Evolutionary conservation across 2,329 filamentous ascomycete genomes (phyloP), one percentile per base, ranked within the genome.

Genomic region (Colletotrichum brevisporum): DNA sequence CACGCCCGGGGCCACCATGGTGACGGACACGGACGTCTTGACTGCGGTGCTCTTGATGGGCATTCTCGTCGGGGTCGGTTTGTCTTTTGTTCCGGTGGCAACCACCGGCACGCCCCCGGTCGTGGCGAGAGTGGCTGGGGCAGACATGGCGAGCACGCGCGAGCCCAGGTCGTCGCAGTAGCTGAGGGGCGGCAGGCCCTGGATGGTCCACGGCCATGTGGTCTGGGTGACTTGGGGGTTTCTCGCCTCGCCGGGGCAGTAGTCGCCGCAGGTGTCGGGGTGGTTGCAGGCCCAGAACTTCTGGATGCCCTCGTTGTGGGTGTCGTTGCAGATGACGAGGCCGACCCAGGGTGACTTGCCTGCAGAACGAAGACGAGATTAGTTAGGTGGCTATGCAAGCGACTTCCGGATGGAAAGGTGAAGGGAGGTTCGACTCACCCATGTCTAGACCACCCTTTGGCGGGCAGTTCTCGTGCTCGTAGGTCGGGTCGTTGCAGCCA

Each of bases 291-390:
- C 66, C 66, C 66, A 69, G 62, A 43, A 69, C 8, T 66, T 69
- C 2, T 65, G 48, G 13, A 45, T 12, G n/a, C 66, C 66, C 24
- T 66, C 61, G 31, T 69, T 69, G 12, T 54, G 18, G 36, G 50
- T 53, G 41, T 57, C 43, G 50, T 65, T 21, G 26, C 68, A 70
- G n/a, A 15, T 51, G 18, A 70, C 63, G 3, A 70, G 63, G 10
- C 68, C 68, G 6, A 70, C 12, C 68, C 68, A 70, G 4, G 68
- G 64, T 13, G 68, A 70, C n/a, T 69, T 70, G n/a, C 55, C 68
- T 67, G 10, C 27, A 1, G 5, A 2, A 8, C 2, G 18, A 3
- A 9, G n/a, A 8, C 5, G 18, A 1, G 5, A 12, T 13, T 4
- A 13, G 27, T 64, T 24, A 58, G 24, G 12, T 24, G 6, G 9